Conservation (phyloP, 2,329 filamentous ascomycete species). For the Gyromitra esculenta region DNA sequence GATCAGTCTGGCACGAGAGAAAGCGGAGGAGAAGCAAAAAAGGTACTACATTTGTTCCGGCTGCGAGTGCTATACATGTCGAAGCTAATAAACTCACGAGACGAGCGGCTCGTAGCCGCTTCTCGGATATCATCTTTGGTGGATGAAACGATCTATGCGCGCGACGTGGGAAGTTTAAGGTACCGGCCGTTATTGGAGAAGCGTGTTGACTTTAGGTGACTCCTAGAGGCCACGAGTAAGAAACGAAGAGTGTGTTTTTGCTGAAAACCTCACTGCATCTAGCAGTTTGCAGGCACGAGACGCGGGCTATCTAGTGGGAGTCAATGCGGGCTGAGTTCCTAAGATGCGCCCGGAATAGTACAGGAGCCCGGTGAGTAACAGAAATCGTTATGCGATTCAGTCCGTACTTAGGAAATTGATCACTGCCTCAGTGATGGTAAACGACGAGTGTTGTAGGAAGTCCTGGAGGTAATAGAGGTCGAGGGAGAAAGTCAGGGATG, state of each 20-base stretch:
- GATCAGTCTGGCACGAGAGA: background rate
- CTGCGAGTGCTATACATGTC: conserved; percentile 84
- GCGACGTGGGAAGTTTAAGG: background rate
- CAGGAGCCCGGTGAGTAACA: background rate
- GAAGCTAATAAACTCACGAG: conserved; percentile 60
- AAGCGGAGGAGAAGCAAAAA: conserved; percentile 12
- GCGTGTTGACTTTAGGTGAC: conserved; percentile 1
- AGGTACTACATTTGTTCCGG: conserved; percentile 83
- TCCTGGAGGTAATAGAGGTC: background rate
- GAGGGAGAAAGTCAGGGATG: background rate
- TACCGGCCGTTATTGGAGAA: background rate
- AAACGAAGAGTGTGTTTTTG: background rate
- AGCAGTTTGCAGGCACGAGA: conserved; percentile 5
- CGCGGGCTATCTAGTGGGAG: conserved; percentile 1
- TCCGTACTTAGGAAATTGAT: background rate
- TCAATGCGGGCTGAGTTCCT: conserved; percentile 8
- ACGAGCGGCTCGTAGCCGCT: conserved; percentile 45
- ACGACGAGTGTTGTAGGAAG: background rate
- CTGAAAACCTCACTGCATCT: conserved; percentile 23
- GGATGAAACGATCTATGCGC: background rate
- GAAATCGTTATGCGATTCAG: background rate
- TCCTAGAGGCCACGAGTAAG: conserved; percentile 7
- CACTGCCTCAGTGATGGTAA: background rate
- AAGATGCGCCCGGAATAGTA: background rate
- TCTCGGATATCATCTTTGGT: conserved; percentile 45